These are phyloP conservation scores for Candida maltosa DNA, from an alignment of 805 yeast species.

Conservation along the genomic window DNA sequence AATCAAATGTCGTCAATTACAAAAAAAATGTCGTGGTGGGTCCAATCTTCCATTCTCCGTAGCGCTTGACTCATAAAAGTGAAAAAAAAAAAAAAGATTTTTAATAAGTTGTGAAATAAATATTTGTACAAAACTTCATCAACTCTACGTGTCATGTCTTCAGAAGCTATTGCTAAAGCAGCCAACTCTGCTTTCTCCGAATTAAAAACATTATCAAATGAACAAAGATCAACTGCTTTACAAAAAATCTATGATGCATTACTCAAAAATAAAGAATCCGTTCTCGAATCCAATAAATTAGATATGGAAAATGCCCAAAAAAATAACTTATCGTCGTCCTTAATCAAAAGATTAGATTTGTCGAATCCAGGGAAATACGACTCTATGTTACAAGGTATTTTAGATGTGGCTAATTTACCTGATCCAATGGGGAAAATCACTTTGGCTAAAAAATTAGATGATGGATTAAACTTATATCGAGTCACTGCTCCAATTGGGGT, in stretches of 20 bases:
- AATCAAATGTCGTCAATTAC: too few species aligned
- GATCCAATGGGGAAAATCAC: slow-evolving; percentile 93
- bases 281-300: slow-evolving; percentile 66
- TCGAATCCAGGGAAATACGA: slow-evolving; percentile 83
- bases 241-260: slow-evolving; percentile 70
- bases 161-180: slow-evolving; percentile 72
- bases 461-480: slow-evolving; percentile 78
- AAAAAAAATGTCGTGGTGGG: too few species aligned
- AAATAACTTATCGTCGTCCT: slow-evolving; percentile 62
- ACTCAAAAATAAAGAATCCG: slow-evolving; percentile 51
- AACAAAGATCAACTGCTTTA: slow-evolving; percentile 70
- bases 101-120: too few species aligned
- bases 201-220: slow-evolving; percentile 73
- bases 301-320: slow-evolving; percentile 71
- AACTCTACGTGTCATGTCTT: too few species aligned
- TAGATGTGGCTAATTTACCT: slow-evolving; percentile 83
- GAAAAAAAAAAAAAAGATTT: too few species aligned
- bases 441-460: slow-evolving; percentile 81
- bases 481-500: slow-evolving; percentile 95
- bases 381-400: slow-evolving; percentile 89
- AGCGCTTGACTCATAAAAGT: too few species aligned
- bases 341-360: slow-evolving; percentile 82
- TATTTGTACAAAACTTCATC: too few species aligned
- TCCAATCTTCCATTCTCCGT: too few species aligned
- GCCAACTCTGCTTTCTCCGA: slow-evolving; percentile 84